Evolutionary conservation across 768 basidiomycete genomes (phyloP).

Genomic region (Artomyces pyxidatus): DNA sequence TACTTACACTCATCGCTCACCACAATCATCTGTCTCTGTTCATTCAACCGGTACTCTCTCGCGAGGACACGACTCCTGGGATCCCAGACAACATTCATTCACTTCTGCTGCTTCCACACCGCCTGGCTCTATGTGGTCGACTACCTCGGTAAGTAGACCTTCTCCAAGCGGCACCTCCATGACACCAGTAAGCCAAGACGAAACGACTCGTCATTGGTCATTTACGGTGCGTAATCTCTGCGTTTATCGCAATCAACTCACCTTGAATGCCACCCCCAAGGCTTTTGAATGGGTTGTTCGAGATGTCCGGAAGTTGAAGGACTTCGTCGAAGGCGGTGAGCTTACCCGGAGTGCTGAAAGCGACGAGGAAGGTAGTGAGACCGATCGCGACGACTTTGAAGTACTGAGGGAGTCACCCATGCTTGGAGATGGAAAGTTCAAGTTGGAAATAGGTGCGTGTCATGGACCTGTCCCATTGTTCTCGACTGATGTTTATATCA

Average conservation of each 20-base stretch:
- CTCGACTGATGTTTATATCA: neutral
- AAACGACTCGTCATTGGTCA: slow-evolving; percentile 54
- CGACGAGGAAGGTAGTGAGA: slow-evolving; percentile 21
- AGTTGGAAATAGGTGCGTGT: slow-evolving; percentile 54
- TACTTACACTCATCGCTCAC: slow-evolving; percentile 28
- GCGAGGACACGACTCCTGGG: slow-evolving; percentile 19
- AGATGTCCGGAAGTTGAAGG: slow-evolving; percentile 46
- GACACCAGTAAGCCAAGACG: slow-evolving; percentile 27
- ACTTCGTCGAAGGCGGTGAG: slow-evolving; percentile 42
- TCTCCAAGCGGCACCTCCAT: slow-evolving; percentile 5
- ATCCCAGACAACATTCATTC: slow-evolving; percentile 17
- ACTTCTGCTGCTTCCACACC: slow-evolving; percentile 19
- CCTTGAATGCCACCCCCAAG: slow-evolving; percentile 23
- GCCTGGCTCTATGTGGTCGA: slow-evolving; percentile 17
- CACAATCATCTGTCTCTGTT: slow-evolving; percentile 23
- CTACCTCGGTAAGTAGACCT: slow-evolving; percentile 8
- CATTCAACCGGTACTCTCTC: slow-evolving; percentile 19
- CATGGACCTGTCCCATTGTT: neutral
- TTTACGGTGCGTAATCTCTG: slow-evolving; percentile 39
- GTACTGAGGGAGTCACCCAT: slow-evolving; percentile 57
- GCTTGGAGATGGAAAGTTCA: slow-evolving; percentile 62
- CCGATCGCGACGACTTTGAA: slow-evolving; percentile 43
- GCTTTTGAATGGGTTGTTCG: slow-evolving; percentile 69
- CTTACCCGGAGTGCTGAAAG: slow-evolving; percentile 14
- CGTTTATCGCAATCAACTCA: neutral